phyloP scores from a whole-genome alignment of 2,329 filamentous ascomycete genomes.

The Metarhizium sp. region DNA sequence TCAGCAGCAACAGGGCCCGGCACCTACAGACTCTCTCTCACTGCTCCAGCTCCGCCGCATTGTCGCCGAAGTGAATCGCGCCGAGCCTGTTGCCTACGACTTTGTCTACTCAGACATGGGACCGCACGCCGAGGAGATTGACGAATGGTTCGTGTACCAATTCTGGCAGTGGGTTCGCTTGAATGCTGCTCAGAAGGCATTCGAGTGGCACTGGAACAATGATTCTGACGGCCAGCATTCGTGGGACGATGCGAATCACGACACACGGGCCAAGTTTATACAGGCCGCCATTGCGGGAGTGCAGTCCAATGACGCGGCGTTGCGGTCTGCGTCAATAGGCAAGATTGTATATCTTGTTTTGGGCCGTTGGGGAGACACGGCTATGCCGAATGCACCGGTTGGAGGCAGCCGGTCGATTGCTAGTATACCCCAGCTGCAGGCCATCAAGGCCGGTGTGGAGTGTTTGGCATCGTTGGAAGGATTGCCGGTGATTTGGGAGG shows the following conservation, averaged over 20 bases:
- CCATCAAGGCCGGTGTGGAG: slow-evolving; percentile 46
- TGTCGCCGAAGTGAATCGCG: slow-evolving; percentile 62
- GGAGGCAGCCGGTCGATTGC: slow-evolving; percentile 39
- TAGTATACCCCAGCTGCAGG: slow-evolving; percentile 45
- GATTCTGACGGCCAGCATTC: slow-evolving; percentile 30
- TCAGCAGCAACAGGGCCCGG: slow-evolving; percentile 23
- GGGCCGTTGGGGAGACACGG: slow-evolving; percentile 62
- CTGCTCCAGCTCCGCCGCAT: slow-evolving; percentile 64
- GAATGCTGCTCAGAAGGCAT: slow-evolving; percentile 64
- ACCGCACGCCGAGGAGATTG: slow-evolving; percentile 75
- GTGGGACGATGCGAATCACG: slow-evolving; percentile 58
- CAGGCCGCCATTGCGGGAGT: slow-evolving; percentile 36
- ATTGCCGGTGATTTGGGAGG: slow-evolving; percentile 40
- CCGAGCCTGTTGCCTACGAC: slow-evolving; percentile 69
- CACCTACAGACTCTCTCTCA: slow-evolving; percentile 60
- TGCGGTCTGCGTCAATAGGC: slow-evolving; percentile 44
- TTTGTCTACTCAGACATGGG: slow-evolving; percentile 71
- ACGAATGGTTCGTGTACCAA: slow-evolving; percentile 96
- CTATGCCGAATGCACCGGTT: slow-evolving; percentile 36
- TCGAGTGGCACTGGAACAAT: slow-evolving; percentile 65
- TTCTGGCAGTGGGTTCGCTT: slow-evolving; percentile 77
- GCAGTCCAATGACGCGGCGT: slow-evolving; percentile 35
- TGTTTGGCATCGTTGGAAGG: slow-evolving; percentile 43
- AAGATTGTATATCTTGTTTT: slow-evolving; percentile 53
- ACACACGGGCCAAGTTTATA: slow-evolving; percentile 49